Base-by-base conservation (phyloP, 345 rosid genomes). In the Barbarea vulgaris region DNA sequence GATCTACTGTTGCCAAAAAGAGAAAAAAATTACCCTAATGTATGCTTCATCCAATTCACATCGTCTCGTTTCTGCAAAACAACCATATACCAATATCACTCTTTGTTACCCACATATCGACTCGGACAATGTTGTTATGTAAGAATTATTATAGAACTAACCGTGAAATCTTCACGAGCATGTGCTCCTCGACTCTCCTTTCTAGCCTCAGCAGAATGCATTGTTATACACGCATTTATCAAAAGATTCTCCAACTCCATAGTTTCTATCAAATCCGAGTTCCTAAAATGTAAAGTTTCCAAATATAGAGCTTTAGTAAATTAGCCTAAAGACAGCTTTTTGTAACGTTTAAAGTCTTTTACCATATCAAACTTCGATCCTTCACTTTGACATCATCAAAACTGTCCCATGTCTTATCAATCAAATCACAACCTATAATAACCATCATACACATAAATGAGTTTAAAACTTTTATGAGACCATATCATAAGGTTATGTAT, bases 121-220 rank as follows among this genome's bases (percentile, higher is more conserved):
- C 15, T 9, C 3, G 1, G 33, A 39, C 30, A 39, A 27, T 3
- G 12, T 56, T 46, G 31, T 24, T 24, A 47, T 28, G 17, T 24
- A 46, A 54, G 1, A 10, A 64, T 17, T 9, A 4, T 28, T 28
- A 74, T 55, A 22, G 1, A n/a, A 76, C 67, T 80, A 89, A 94
- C 98, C 64, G 90, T 84, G 72, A 88, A 94, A 85, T 94, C 98
- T 81, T 94, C 98, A 66, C 98, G 93, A 59, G 96, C 96, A 88
- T 94, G 98, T 42, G 98, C 98, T 68, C 97, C 97, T 84, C 98
- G 84, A 84, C 97, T 94, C 81, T 94, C 98, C 61, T 91, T 94
- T 77, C 97, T 83, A 46, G 98, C 96, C 82, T 93, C 98, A 46
- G 98, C 98, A 81, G 97, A 93, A 74, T 91, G 92, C 98, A 94